Evolutionary conservation across 169 alveolate genomes (phyloP).

Genomic region (Cryptosporidium meleagridis): DNA sequence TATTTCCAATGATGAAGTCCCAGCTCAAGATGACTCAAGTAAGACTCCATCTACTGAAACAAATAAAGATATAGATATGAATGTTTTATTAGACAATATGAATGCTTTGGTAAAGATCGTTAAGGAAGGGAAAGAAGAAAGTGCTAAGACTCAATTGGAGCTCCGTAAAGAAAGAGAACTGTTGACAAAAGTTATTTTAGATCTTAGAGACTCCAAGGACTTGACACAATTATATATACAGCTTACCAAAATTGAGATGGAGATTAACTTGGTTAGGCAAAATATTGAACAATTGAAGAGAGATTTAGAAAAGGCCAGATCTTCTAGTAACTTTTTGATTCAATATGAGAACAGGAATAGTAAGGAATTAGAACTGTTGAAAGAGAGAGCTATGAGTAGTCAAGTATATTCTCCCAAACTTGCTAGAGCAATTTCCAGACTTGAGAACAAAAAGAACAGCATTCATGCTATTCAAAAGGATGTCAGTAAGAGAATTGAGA

Average conservation of each 20-base stretch:
- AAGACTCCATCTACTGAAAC: neutral
- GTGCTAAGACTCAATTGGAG: slow-evolving; percentile 3
- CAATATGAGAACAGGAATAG: slow-evolving; percentile 29
- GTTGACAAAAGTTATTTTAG: slow-evolving; percentile 4
- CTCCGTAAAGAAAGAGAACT: slow-evolving; percentile 13
- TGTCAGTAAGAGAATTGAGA: neutral
- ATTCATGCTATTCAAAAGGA: slow-evolving; percentile 20
- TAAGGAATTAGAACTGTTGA: neutral
- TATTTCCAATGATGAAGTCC: neutral
- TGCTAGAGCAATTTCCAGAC: neutral
- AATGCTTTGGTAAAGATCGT: slow-evolving; percentile 13
- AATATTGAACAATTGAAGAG: slow-evolving; percentile 26
- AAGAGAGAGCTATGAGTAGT: neutral
- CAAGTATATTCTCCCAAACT: neutral
- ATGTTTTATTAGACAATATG: slow-evolving; percentile 2
- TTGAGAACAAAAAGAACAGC: slow-evolving; percentile 5
- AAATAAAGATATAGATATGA: neutral
- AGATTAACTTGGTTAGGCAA: slow-evolving; percentile 19
- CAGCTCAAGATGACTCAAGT: neutral
- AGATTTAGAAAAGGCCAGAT: slow-evolving; percentile 26
- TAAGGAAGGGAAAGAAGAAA: slow-evolving; percentile 36
- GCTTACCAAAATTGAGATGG: slow-evolving; percentile 45
- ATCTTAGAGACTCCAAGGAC: slow-evolving; percentile 12
- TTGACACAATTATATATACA: slow-evolving; percentile 66
- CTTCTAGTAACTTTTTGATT: slow-evolving; percentile 1